A percentile compares a stretch with the other conserved stretches of the same genome.
These are phyloP conservation scores for Phallus indusiatus DNA, from an alignment of 768 basidiomycete species.

Conservation along the genomic window DNA sequence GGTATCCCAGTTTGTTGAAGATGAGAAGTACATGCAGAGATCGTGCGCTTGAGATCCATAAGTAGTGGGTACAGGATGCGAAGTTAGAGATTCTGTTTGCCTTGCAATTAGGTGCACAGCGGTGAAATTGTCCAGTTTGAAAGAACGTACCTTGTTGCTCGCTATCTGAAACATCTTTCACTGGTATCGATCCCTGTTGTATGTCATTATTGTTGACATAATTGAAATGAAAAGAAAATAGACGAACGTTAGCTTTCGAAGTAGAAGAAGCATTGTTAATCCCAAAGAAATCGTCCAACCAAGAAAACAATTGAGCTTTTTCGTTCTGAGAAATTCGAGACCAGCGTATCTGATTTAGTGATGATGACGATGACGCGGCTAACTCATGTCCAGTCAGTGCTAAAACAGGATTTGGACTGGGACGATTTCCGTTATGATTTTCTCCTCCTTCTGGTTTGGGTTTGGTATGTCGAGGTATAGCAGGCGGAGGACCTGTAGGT, in stretches of 20 bases:
- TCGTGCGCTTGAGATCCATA: conserved; percentile 32
- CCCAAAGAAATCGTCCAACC: conserved; percentile 75
- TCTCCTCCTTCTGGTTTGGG: neutral
- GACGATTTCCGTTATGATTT: neutral
- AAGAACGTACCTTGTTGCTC: neutral
- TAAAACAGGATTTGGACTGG: neutral
- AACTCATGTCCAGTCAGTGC: neutral
- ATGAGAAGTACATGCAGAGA: conserved; percentile 36
- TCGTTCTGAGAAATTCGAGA: conserved; percentile 54
- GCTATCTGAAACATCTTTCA: too few species aligned
- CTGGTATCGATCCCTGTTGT: too few species aligned
- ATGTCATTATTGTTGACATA: too few species aligned
- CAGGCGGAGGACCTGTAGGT: conserved; percentile 19
- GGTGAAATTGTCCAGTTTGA: neutral
- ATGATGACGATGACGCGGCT: neutral
- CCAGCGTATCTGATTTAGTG: conserved; percentile 49
- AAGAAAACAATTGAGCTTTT: conserved; percentile 63
- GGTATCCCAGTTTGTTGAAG: conserved; percentile 30
- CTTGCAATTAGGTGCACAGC: neutral
- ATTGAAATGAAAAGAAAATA: neutral
- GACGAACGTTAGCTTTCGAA: neutral
- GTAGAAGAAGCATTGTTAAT: neutral
- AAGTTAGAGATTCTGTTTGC: conserved; percentile 20
- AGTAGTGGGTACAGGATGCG: conserved; percentile 25
- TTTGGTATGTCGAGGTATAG: conserved; percentile 1